A percentile compares a stretch with the other conserved stretches of the same genome.
phyloP scores from a whole-genome alignment of 2,329 filamentous ascomycete species.

The Cordyceps cicadae region DNA sequence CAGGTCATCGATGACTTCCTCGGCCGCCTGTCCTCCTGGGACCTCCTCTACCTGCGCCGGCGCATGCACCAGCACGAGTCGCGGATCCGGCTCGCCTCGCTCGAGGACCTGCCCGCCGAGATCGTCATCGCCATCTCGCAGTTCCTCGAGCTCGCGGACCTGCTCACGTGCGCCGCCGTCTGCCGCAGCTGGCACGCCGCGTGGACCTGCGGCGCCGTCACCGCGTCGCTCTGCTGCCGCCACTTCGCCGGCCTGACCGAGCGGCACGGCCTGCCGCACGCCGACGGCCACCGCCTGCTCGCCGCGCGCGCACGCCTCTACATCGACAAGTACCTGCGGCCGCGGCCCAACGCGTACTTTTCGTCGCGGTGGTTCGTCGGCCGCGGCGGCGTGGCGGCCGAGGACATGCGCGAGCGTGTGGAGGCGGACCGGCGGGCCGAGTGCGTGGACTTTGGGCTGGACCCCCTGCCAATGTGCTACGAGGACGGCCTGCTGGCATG shows the following conservation, averaged over 20 bases:
- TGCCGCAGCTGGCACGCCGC: slow-evolving; percentile 19
- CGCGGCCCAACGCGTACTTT: not conserved
- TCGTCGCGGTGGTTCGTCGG: slow-evolving; percentile 2
- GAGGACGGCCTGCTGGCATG: slow-evolving; percentile 20
- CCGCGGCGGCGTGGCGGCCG: not conserved
- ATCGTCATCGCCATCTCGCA: slow-evolving; percentile 19
- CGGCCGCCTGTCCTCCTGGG: slow-evolving; percentile 19
- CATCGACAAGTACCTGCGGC: slow-evolving; percentile 12
- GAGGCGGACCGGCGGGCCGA: not conserved
- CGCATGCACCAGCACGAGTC: slow-evolving; percentile 12
- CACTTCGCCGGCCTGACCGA: slow-evolving; percentile 23
- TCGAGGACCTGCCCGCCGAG: slow-evolving; percentile 22
- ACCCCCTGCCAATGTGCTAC: slow-evolving; percentile 16
- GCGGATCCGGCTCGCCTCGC: slow-evolving; percentile 16
- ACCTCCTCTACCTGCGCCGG: slow-evolving; percentile 20
- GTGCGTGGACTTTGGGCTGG: slow-evolving; percentile 11
- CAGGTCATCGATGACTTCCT: slow-evolving; percentile 20
- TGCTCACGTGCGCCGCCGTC: slow-evolving; percentile 19
- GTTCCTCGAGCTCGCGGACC: slow-evolving; percentile 19
- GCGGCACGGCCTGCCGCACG: slow-evolving; percentile 4
- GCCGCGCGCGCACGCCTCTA: not conserved
- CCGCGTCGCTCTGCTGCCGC: slow-evolving; percentile 15
- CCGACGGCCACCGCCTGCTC: slow-evolving; percentile 2
- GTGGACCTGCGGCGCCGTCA: slow-evolving; percentile 20
- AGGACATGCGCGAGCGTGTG: slow-evolving; percentile 1